phyloP scores from a whole-genome alignment of 768 basidiomycete genomes.

The Agrocybe praecox region DNA sequence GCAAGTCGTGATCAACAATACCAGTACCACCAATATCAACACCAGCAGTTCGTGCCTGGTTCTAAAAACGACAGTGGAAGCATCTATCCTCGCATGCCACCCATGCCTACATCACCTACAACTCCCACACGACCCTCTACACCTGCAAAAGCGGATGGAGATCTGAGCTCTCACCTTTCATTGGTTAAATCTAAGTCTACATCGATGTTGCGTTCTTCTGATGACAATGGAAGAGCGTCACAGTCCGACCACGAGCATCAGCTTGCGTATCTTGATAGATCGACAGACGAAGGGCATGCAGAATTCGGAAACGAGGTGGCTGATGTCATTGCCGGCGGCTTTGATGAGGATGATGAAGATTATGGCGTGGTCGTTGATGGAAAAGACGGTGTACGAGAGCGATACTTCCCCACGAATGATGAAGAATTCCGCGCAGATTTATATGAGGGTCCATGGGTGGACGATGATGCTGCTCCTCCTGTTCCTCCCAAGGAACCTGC shows the following conservation, averaged over 20 bases:
- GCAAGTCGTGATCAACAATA: not conserved
- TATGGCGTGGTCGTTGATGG: constrained; percentile 9
- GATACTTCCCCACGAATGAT: not conserved
- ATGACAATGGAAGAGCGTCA: not conserved
- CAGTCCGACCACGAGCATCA: constrained; percentile 6
- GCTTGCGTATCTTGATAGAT: not conserved
- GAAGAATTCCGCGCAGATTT: constrained; percentile 6
- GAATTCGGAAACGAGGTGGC: not conserved
- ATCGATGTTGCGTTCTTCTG: constrained; percentile 4
- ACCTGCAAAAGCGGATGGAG: not conserved
- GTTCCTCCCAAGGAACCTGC: not conserved
- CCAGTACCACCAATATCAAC: not conserved
- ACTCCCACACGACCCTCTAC: not conserved
- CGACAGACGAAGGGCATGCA: not conserved
- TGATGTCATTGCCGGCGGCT: not conserved
- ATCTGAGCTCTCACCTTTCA: not conserved
- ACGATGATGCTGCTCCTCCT: not conserved
- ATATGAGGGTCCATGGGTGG: not conserved
- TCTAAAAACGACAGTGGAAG: not conserved
- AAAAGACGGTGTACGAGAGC: not conserved
- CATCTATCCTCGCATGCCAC: not conserved
- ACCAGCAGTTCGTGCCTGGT: not conserved
- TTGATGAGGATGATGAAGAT: constrained; percentile 9
- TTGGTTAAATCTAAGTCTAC: not conserved
- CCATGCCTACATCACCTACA: not conserved